Evolutionary conservation across 1,284 basidiomycete species (phyloP), one percentile per base, ranked within the genome.

Genomic region (Ustilago bromivora): DNA sequence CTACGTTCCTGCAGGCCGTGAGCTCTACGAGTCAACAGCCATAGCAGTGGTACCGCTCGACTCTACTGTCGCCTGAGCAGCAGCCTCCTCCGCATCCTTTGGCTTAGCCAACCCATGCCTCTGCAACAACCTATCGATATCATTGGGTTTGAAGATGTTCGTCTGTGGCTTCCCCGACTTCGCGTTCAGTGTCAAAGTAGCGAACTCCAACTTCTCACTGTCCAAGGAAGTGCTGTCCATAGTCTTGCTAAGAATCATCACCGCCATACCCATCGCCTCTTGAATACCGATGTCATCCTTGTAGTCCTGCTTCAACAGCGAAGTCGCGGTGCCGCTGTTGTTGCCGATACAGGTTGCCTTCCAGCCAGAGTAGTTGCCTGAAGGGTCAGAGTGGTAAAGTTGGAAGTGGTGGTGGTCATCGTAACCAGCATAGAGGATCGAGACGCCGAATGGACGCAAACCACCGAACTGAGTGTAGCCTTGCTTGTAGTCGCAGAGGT

Each of bases 361-460:
- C 97, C 96, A 99, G 13, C 97, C 96, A 0, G 93, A 94, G 88
- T 98, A 99, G 88, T 99, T 99, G 13, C 96, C 96, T 54, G 95
- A 97, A 2, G 97, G 96, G 87, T 99, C 96, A 15, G 95, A 96
- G 87, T 98, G 95, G 89, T 99, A 99, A 34, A 99, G 90, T 87
- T 99, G 96, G 91, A 99, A 98, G 66, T 92, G 89, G 87, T 98
- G 95, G 85, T 98, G 94, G 57, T 94, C 92, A 88, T 99, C 97
- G 86, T 95, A 95, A 41, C 96, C 96, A 15, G 96, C 95, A 81
- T 98, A 98, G 55, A 99, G 90, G 61, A 99, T 89, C 34, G 95
- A 96, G 19, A 99, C 97, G 83, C 96, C 97, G 87, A 98, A 99
- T 31, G 96, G 96, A 68, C 96, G 94, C 38, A 99, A 91, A 92